These are phyloP conservation scores for Agarophyton chilense DNA, from an alignment of 23 red algal genomes.

Conservation along the genomic window DNA sequence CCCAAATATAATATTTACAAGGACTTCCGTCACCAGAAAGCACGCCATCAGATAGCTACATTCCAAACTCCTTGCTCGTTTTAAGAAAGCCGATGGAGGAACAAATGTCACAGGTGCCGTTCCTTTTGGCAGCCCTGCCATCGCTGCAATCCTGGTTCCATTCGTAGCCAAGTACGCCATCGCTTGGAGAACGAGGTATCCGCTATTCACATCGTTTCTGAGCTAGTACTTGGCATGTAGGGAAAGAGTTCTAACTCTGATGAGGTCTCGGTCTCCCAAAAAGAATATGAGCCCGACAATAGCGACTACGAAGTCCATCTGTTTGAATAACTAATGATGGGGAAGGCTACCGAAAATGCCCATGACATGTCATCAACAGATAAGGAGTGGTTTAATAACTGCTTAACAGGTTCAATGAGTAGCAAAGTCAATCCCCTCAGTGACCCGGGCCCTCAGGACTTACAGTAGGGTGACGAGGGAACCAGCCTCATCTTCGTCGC, in stretches of 20 bases:
- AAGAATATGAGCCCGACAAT: not conserved
- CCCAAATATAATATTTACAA: not conserved
- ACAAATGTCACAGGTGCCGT: constrained; percentile 32
- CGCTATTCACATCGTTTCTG: constrained; percentile 44
- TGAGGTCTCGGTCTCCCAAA: not conserved
- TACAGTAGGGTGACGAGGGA: not conserved
- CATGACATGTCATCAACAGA: not conserved
- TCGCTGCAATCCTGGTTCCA: not conserved
- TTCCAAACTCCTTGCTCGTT: constrained; percentile 6
- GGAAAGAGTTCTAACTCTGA: not conserved
- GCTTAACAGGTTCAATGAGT: not conserved
- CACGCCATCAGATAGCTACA: no score
- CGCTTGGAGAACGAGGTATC: no score
- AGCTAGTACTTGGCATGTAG: constrained; percentile 22
- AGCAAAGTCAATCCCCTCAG: not conserved
- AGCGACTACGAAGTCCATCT: not conserved
- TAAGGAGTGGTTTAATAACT: constrained; percentile 24
- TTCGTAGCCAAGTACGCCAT: constrained; percentile 17
- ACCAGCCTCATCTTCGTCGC: constrained; percentile 14
- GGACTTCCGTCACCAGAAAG: no score
- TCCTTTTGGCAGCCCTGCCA: constrained; percentile 17
- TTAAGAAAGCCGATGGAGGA: not conserved
- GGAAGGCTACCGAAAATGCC: not conserved
- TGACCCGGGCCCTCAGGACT: not conserved
- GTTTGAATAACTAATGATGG: not conserved